Conservation (phyloP, 106 monocot genomes). For the Dendrobium catenatum region DNA sequence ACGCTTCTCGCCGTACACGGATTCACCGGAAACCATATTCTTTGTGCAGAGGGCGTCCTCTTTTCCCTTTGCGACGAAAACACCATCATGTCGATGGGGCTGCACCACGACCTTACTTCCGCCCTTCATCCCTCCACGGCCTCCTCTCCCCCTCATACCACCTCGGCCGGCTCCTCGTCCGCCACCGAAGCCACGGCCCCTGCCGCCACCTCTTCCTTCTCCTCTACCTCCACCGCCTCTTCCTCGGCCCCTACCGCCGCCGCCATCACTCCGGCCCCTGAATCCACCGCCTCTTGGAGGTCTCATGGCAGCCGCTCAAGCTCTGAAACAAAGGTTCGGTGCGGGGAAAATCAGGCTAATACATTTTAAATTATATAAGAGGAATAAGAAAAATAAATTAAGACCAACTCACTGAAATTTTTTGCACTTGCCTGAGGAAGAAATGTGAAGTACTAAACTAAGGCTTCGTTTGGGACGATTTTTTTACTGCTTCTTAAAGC, state of each 20-base stretch:
- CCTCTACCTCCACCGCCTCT: constrained; percentile 22
- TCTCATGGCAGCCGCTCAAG: constrained; percentile 2
- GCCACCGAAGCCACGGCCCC: neutral
- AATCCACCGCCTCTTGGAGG: constrained; percentile 18
- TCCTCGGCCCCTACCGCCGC: constrained; percentile 9
- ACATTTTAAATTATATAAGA: no score
- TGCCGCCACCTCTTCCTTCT: constrained; percentile 23
- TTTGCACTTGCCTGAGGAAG: no score
- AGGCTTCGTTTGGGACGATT: no score
- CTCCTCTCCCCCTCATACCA: constrained; percentile 42
- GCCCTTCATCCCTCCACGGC: constrained; percentile 91
- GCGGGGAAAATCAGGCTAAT: neutral
- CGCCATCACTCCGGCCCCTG: constrained; percentile 18
- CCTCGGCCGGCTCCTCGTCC: constrained; percentile 19
- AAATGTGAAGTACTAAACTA: no score
- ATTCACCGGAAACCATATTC: constrained; percentile 78
- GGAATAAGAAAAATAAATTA: no score
- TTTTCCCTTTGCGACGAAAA: constrained; percentile 90
- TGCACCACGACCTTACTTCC: constrained; percentile 81
- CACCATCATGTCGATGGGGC: constrained; percentile 76
- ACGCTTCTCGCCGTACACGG: constrained; percentile 93
- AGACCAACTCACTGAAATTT: no score
- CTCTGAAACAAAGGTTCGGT: neutral
- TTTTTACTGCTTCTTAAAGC: no score
- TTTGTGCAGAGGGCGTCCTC: constrained; percentile 96